Evolutionary conservation across 1,139 yeast species (phyloP).

Genomic region (Candida buenavistaensis): DNA sequence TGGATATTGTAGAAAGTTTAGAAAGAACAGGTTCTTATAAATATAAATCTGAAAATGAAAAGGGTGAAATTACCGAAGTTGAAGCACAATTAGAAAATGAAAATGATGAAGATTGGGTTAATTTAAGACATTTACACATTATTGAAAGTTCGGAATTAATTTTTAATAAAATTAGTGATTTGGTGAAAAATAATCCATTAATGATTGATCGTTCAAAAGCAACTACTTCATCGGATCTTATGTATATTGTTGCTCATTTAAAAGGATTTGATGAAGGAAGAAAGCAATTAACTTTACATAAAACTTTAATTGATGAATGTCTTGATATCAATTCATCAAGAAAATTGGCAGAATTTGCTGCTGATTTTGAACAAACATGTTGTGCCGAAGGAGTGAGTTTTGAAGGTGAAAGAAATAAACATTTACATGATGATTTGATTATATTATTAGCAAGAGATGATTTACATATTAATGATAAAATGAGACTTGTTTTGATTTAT

Average conservation of each 20-base stretch:
- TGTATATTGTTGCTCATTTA: constrained; percentile 66
- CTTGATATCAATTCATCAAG: constrained; percentile 51
- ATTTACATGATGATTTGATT: constrained; percentile 67
- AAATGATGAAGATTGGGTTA: constrained; percentile 73
- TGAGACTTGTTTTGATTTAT: constrained; percentile 76
- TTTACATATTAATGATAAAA: constrained; percentile 60
- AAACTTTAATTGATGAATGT: constrained; percentile 59
- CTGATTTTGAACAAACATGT: constrained; percentile 74
- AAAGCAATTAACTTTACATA: constrained; percentile 59
- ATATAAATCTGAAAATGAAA: constrained; percentile 62
- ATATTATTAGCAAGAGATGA: constrained; percentile 54
- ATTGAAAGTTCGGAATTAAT: constrained; percentile 71
- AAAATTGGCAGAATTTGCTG: constrained; percentile 58
- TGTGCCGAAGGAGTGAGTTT: constrained; percentile 72
- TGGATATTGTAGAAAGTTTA: constrained; percentile 60
- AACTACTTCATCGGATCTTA: constrained; percentile 57
- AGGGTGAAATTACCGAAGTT: constrained; percentile 49
- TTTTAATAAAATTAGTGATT: constrained; percentile 60
- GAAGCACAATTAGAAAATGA: constrained; percentile 53
- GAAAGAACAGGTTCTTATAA: constrained; percentile 56
- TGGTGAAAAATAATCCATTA: constrained; percentile 71
- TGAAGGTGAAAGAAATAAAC: constrained; percentile 66
- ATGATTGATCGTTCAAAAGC: constrained; percentile 65
- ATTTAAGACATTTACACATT: constrained; percentile 73
- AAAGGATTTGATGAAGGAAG: constrained; percentile 70